These are phyloP conservation scores for Malus fusca DNA, from an alignment of 306 rosid species.

Conservation along the genomic window DNA sequence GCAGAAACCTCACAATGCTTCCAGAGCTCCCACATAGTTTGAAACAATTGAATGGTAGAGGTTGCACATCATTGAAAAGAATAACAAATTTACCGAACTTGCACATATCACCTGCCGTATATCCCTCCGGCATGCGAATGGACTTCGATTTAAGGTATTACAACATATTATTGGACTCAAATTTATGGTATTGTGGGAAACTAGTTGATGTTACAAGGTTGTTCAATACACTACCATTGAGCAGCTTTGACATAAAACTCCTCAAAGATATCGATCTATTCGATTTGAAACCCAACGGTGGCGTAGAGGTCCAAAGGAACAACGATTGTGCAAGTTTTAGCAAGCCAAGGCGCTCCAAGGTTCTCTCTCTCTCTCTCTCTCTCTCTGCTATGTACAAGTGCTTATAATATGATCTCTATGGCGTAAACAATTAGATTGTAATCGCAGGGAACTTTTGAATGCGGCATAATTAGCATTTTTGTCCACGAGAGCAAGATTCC, in stretches of 20 bases:
- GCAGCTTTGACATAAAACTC: not conserved
- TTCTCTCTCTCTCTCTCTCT: not conserved
- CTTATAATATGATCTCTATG: not conserved
- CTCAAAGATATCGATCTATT: not conserved
- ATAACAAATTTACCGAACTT: not conserved
- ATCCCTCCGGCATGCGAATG: too few species aligned
- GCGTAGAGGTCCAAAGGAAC: not conserved
- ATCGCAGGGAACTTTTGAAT: not conserved
- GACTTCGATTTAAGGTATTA: accelerated
- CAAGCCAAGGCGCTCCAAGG: not conserved
- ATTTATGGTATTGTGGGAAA: too few species aligned
- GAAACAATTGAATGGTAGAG: too few species aligned
- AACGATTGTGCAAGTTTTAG: not conserved
- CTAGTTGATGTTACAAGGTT: not conserved
- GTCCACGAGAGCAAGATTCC: not conserved
- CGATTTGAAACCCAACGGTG: not conserved
- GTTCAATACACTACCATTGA: not conserved
- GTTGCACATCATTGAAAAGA: not conserved
- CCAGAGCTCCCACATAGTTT: not conserved
- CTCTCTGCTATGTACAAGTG: not conserved
- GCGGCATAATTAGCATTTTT: not conserved
- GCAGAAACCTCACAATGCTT: not conserved
- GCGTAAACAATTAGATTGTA: not conserved
- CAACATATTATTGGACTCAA: too few species aligned
- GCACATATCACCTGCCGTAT: too few species aligned